These are phyloP conservation scores for Paraglomus occultum DNA, from an alignment of 192 early-diverging fungal genomes.

Conservation along the genomic window DNA sequence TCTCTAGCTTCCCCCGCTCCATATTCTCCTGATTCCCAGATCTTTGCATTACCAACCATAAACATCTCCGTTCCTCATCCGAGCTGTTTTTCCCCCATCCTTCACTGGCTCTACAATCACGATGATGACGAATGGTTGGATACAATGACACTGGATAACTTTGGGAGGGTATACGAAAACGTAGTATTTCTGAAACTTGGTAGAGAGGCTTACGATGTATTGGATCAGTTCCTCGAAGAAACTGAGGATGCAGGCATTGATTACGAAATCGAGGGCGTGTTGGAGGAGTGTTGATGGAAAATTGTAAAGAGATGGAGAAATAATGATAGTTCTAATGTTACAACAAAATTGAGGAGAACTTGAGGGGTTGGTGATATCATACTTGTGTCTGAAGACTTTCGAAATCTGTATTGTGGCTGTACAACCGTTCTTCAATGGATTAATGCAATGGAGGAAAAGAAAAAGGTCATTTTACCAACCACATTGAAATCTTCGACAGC, in stretches of 20 bases:
- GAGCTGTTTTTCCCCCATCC: slow-evolving; percentile 11
- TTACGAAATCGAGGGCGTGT: not conserved
- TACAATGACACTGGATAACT: slow-evolving; percentile 15
- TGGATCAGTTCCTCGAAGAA: slow-evolving; percentile 12
- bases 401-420: no score
- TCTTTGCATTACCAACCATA: not conserved
- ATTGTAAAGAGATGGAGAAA: no score
- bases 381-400: no score
- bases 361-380: no score
- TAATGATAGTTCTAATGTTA: no score
- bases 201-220: slow-evolving; percentile 26
- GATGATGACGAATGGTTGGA: slow-evolving; percentile 27
- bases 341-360: no score
- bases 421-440: no score
- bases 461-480: no score
- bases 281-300: no score
- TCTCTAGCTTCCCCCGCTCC: no score
- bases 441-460: no score
- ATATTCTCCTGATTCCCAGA: not conserved
- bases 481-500: no score
- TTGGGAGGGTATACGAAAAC: slow-evolving; percentile 13
- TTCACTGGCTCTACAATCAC: slow-evolving; percentile 28
- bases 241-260: slow-evolving; percentile 11
- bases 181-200: slow-evolving; percentile 20
- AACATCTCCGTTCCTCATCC: slow-evolving; percentile 18